Evolutionary conservation across 768 basidiomycete species (phyloP).

Genomic region (Leccinum variicolor): DNA sequence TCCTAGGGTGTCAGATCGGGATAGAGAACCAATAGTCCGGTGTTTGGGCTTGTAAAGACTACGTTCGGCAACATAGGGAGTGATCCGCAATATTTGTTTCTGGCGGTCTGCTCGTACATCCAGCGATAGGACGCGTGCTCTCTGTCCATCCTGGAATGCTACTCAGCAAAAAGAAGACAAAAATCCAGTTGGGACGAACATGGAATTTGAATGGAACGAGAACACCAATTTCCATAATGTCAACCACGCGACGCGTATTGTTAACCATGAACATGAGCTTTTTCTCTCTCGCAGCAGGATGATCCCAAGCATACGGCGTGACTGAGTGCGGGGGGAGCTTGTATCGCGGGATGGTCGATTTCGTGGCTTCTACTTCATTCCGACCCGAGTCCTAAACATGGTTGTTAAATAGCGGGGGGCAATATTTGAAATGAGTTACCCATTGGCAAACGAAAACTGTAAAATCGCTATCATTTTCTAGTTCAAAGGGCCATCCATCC

Average conservation of each 20-base stretch:
- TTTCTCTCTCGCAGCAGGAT: conserved; percentile 80
- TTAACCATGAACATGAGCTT: conserved; percentile 65
- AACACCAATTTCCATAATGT: conserved; percentile 95
- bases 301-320: conserved; percentile 88
- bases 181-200: conserved; percentile 38
- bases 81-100: conserved; percentile 82
- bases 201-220: conserved; percentile 85
- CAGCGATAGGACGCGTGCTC: conserved; percentile 70
- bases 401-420: conserved; percentile 15
- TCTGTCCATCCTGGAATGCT: conserved; percentile 45
- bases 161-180: conserved; percentile 1
- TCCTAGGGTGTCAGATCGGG: conserved; percentile 67
- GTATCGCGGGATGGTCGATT: conserved; percentile 45
- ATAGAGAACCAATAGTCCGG: conserved; percentile 41
- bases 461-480: conserved; percentile 87
- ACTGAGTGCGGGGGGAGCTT: conserved; percentile 52
- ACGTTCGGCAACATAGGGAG: conserved; percentile 78
- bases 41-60: conserved; percentile 85
- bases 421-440: conserved; percentile 37
- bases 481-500: conserved; percentile 82
- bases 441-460: conserved; percentile 68
- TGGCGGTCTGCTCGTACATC: conserved; percentile 90
- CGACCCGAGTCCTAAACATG: conserved; percentile 42
- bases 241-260: conserved; percentile 61
- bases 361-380: conserved; percentile 36